Base-by-base conservation (phyloP, 495 filamentous ascomycete genomes). In the Margaritispora aquatica region DNA sequence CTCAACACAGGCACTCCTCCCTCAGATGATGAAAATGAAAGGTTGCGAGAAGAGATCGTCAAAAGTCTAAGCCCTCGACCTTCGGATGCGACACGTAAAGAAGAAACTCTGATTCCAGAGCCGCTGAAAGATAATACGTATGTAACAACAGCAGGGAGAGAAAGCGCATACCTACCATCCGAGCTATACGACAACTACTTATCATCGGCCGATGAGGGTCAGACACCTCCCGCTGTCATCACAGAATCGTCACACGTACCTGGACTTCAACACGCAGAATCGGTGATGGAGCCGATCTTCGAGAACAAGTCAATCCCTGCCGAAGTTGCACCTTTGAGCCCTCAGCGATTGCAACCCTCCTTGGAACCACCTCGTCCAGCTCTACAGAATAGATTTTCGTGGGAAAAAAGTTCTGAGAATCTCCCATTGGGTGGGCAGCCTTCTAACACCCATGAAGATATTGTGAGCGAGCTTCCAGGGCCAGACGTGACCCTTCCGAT, bases 41-140 rank as follows among this genome's bases (percentile, higher is more conserved):
- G 84, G 53, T 71, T 95, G 51, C 75, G 86, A 26, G 86, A 90
- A 61, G 91, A 96, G 63, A 95, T 95, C 31, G 88, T 92, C 24
- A 83, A 81, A 34, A 88, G 84, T n/a, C 71, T 94, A 13, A 90
- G 80, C 63, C 79, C 83, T 10, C 68, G 48, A 26, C 19, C 53
- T 26, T 54, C 58, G 1, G 51, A 58, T 44, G 57, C 47, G 15
- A 3, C 55, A 11, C 21, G 41, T 19, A 20, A 31, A 20, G 34
- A 60, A 22, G 44, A 65, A 17, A 58, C 26, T 19, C 9, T 38
- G 15, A 0, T 54, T 9, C 13, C 31, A 24, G 44, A 53, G 27
- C 38, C 21, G 3, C 21, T 38, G 17, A 46, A 60, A 49, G 61
- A 66, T 8, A 27, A 20, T 7, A 4, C n/a, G n/a, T n/a, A 11